Evolutionary conservation across 2,329 filamentous ascomycete genomes (phyloP).

Genomic region (Pestalotiopsis sp.): DNA sequence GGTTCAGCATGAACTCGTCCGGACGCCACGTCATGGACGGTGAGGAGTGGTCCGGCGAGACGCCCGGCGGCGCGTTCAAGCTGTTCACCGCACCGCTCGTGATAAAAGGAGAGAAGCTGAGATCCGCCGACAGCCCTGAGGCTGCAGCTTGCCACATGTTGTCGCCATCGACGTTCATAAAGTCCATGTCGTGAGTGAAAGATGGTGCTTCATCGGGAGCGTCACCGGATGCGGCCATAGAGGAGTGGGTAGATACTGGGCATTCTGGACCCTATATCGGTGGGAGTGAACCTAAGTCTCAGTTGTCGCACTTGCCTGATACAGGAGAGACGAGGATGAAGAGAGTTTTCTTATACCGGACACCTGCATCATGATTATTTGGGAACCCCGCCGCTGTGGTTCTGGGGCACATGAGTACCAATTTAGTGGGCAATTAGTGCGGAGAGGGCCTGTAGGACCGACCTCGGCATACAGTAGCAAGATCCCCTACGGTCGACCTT

Average conservation of each 20-base stretch:
- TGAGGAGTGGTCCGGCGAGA: slow-evolving; percentile 5
- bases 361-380: background rate
- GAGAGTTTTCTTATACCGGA: background rate
- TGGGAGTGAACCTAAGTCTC: background rate
- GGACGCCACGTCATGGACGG: slow-evolving; percentile 18
- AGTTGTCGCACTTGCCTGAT: background rate
- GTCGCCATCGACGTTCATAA: slow-evolving; percentile 7
- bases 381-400: background rate
- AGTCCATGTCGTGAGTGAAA: background rate
- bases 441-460: background rate
- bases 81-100: background rate
- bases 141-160: background rate
- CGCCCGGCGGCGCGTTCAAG: background rate
- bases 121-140: background rate
- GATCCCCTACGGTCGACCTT: too few relatives aligned
- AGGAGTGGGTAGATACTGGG: background rate
- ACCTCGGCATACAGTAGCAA: background rate
- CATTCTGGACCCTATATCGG: background rate
- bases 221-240: background rate
- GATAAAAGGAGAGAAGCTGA: slow-evolving; percentile 5
- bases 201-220: background rate
- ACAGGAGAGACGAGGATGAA: background rate
- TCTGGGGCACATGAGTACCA: background rate
- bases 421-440: background rate
- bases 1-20: slow-evolving; percentile 41